Evolutionary conservation across 2,329 filamentous ascomycete species (phyloP).

Genomic region (Claviceps africana): DNA sequence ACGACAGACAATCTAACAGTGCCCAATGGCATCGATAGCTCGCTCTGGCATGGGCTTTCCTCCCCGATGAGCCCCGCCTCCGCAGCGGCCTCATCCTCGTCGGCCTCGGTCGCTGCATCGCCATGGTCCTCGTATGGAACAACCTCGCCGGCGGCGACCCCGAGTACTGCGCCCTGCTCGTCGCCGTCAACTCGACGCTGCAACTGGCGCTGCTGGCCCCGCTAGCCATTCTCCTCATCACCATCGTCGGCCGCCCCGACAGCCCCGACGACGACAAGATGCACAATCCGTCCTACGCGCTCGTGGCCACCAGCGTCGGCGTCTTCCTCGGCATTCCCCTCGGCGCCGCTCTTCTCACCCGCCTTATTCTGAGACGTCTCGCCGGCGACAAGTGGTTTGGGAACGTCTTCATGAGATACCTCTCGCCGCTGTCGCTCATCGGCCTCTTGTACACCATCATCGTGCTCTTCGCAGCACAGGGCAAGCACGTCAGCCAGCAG

Average conservation of each 20-base stretch:
- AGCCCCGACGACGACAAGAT: constrained; percentile 17
- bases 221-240: constrained; percentile 54
- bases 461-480: constrained; percentile 74
- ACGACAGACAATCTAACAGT: not conserved
- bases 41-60: constrained; percentile 52
- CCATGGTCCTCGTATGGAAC: constrained; percentile 73
- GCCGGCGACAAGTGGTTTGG: constrained; percentile 50
- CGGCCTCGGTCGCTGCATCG: constrained; percentile 73
- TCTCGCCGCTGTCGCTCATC: constrained; percentile 62
- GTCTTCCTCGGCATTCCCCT: constrained; percentile 79
- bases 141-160: constrained; percentile 53
- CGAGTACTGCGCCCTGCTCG: constrained; percentile 73
- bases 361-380: constrained; percentile 44
- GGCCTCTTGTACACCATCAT: constrained; percentile 79
- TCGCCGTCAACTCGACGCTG: constrained; percentile 60
- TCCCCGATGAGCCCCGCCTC: constrained; percentile 43
- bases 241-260: constrained; percentile 40
- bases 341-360: constrained; percentile 63
- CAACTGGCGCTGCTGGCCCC: constrained; percentile 64
- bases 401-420: constrained; percentile 51
- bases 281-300: constrained; percentile 39
- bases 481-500: constrained; percentile 62
- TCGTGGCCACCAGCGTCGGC: constrained; percentile 65
- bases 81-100: constrained; percentile 65
- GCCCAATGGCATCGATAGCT: constrained; percentile 27